Conservation (phyloP, 192 early-diverging fungal species). For the Linderina pennispora region DNA sequence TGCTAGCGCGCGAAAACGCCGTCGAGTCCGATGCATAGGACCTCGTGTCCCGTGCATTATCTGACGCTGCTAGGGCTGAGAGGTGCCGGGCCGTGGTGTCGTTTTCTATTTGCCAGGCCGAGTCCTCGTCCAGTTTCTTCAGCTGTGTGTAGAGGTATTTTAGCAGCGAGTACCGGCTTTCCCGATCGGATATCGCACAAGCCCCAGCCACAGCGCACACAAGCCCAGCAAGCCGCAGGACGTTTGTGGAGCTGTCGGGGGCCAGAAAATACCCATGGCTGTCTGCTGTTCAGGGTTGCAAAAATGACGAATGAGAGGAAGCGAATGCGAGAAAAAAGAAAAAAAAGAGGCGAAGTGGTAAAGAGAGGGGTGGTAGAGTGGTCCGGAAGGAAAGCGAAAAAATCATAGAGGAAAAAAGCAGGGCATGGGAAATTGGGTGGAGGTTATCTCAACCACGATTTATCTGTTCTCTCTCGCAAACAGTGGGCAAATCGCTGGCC, state of each 20-base stretch:
- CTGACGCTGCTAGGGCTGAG: not conserved
- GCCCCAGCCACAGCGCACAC: slow-evolving; percentile 29
- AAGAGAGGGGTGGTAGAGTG: no score
- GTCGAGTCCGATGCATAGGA: slow-evolving; percentile 46
- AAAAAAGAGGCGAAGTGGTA: slow-evolving; percentile 2
- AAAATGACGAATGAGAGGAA: no score
- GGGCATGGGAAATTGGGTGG: no score
- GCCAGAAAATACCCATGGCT: slow-evolving; percentile 42
- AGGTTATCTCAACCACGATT: no score
- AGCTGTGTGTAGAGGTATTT: slow-evolving; percentile 27
- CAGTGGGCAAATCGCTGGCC: no score
- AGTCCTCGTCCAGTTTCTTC: slow-evolving; percentile 19
- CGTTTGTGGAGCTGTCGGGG: slow-evolving; percentile 15
- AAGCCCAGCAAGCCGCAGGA: slow-evolving; percentile 16
- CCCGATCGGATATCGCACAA: slow-evolving; percentile 34
- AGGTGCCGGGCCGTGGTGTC: no score
- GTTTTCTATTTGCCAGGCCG: slow-evolving; percentile 13
- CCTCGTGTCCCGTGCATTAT: slow-evolving; percentile 25
- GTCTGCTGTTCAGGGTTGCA: not conserved
- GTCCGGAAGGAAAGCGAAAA: no score
- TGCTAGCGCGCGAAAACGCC: slow-evolving; percentile 29
- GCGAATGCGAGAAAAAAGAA: not conserved
- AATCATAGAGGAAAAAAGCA: no score
- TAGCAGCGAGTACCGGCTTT: slow-evolving; percentile 30
- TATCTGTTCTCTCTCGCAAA: no score